Evolutionary conservation across 371 early-diverging fungal genomes (phyloP), one percentile per base, ranked within the genome.

Genomic region (Apophysomyces variabilis): DNA sequence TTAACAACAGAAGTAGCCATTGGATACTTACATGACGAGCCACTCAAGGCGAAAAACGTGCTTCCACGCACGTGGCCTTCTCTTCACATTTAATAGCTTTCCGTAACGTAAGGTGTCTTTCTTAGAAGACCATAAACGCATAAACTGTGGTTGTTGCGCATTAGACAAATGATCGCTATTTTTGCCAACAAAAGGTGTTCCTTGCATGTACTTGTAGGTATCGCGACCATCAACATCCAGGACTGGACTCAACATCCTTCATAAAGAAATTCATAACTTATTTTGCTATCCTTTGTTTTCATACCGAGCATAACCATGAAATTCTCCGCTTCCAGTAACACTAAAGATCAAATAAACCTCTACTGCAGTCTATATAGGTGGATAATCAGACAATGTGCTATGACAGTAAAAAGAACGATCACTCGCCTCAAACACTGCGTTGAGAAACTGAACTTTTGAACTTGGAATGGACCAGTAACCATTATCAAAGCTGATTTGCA

Each of bases 401-500:
- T 14, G 18, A 43, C 13, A 60, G 21, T 6, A 43, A 32, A 26
- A 4, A 18, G 18, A 9, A 14, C 18, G 35, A 45, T 3, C 14
- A 61, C 46, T 61, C 44, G n/a, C 61, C 61, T 61, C 61, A 45
- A 61, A 61, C 11, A 61, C 46, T 26, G 9, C 44, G 45, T 61
- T 61, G 14, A 61, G 46, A 45, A 45, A 32, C 9, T 61, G 47
- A 21, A 61, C 44, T 14, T 61, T 61, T 18, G 43, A 4, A 13
- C 43, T 35, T 0, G 61, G 44, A 4, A 61, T 35, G 11, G 61
- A 61, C 61, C 61, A 61, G 36, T 61, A 61, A 14, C 61, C 46
- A 45, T 11, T 43, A n/a, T 61, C 32, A 44, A 7, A 18, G 21
- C 61, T 61, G 18, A 6, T 9, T 11, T 61, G 26, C 5, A 61